Base-by-base conservation (phyloP, 345 rosid genomes). In the Linum usitatissimum region DNA sequence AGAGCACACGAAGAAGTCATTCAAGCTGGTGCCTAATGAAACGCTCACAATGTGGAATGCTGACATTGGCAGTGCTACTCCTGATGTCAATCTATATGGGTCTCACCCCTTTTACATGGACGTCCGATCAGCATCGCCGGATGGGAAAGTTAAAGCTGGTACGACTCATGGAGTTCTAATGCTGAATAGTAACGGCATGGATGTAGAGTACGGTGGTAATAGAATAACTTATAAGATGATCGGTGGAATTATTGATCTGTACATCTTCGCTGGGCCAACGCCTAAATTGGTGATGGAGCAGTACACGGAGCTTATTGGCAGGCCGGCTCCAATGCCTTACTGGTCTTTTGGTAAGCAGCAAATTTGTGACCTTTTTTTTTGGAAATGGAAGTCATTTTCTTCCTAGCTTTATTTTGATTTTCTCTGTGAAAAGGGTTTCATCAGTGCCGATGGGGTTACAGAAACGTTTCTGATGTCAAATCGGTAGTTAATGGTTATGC, bases 41-140 rank as follows among this genome's bases (percentile, higher is more conserved):
- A 59, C 74, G 0, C 45, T 81, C 31, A 86, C 96, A 6, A 1
- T 89, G 31, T 89, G 90, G 93, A 86, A 83, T 65, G 77, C 80
- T 1, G 87, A 79, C 59, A 61, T 75, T 4, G 74, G 19, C 0
- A 76, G 91, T 36, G 59, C 64, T 8, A 64, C 57, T 75, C 57
- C 48, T 30, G 79, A 79, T 64, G 31, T 78, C 15, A 86, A 84
- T 57, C 88, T 89, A 3, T 89, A 89, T 48, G 93, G 96, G 2
- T 83, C 93, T 2, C 93, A 89, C 36, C 96, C 93, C 3, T 84
- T 89, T 23, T 89, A 80, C 75, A 30, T 86, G n/a, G 96, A 89
- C 55, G 69, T 88, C 6, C 77, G 96, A 55, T 73, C 80, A 49
- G 64, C 68, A 0, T 69, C 68, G n/a, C n/a, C n/a, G n/a, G n/a